Conservation (phyloP, 2,329 filamentous ascomycete species). For the Colletotrichum filicis region DNA sequence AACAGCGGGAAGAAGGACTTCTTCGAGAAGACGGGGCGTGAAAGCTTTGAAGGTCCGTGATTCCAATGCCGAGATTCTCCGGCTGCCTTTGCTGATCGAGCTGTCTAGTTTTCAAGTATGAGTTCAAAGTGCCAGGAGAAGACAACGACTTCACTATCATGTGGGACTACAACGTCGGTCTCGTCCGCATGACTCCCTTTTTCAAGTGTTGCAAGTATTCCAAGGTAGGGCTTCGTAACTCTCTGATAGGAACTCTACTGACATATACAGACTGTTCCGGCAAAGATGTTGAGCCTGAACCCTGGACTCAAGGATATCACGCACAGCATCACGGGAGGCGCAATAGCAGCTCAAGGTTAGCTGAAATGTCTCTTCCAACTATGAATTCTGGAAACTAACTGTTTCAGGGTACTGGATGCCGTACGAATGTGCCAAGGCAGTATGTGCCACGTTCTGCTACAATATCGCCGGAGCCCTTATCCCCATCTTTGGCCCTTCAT, state of each 20-base stretch:
- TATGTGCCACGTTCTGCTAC: slow-evolving; percentile 91
- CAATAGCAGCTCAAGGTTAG: slow-evolving; percentile 88
- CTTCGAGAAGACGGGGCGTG: slow-evolving; percentile 84
- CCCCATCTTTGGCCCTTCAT: slow-evolving; percentile 88
- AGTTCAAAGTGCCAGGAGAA: slow-evolving; percentile 77
- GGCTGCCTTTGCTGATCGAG: slow-evolving; percentile 6
- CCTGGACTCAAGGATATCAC: slow-evolving; percentile 88
- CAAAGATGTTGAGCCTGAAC: slow-evolving; percentile 83
- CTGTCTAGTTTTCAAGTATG: slow-evolving; percentile 82
- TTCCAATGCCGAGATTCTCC: not conserved
- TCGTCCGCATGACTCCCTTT: slow-evolving; percentile 93
- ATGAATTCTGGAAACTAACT: not conserved
- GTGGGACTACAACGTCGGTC: slow-evolving; percentile 97
- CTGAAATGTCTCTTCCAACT: slow-evolving; percentile 35
- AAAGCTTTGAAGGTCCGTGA: slow-evolving; percentile 84
- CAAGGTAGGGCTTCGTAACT: slow-evolving; percentile 66
- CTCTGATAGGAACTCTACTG: not conserved
- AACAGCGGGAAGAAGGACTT: slow-evolving; percentile 95
- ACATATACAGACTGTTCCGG: slow-evolving; percentile 79
- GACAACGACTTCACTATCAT: slow-evolving; percentile 80
- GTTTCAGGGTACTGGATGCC: slow-evolving; percentile 94
- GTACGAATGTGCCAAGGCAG: slow-evolving; percentile 83
- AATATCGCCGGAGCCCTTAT: slow-evolving; percentile 86
- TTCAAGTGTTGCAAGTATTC: slow-evolving; percentile 91
- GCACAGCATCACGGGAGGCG: slow-evolving; percentile 93